Conservation (phyloP, 1,139 yeast species). For the Neolecta irregularis region DNA sequence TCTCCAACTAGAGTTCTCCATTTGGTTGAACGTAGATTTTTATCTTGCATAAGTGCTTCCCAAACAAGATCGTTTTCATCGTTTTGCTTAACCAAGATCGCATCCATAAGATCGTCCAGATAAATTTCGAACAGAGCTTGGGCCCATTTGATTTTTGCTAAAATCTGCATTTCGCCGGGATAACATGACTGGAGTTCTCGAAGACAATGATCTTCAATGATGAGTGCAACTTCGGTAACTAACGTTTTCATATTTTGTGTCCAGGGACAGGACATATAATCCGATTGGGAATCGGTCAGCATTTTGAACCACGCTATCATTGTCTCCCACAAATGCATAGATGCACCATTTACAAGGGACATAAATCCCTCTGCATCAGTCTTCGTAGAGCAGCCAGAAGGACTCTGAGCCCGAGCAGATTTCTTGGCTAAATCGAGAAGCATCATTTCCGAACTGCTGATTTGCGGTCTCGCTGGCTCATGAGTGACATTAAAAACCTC, state of each 20-base stretch:
- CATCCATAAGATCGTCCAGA: conserved; percentile 15
- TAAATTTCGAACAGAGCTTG: conserved; percentile 16
- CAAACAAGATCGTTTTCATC: neutral
- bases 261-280: conserved; percentile 19
- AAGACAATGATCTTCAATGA: conserved; percentile 16
- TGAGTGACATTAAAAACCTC: no score
- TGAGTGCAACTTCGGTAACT: conserved; percentile 9
- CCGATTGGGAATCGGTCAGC: conserved; percentile 22
- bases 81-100: neutral
- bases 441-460: no score
- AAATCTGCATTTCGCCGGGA: neutral
- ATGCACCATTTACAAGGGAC: no score
- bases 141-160: conserved; percentile 7
- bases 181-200: conserved; percentile 12
- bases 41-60: neutral
- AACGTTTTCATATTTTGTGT: conserved; percentile 16
- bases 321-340: conserved; percentile 18
- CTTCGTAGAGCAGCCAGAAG: no score
- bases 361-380: no score
- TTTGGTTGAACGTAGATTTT: no score
- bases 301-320: conserved; percentile 19
- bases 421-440: no score
- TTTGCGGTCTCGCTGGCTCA: no score
- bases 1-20: no score
- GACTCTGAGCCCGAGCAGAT: no score